These are phyloP conservation scores for Metschnikowia hibisci DNA, from an alignment of 805 yeast species.

Conservation along the genomic window DNA sequence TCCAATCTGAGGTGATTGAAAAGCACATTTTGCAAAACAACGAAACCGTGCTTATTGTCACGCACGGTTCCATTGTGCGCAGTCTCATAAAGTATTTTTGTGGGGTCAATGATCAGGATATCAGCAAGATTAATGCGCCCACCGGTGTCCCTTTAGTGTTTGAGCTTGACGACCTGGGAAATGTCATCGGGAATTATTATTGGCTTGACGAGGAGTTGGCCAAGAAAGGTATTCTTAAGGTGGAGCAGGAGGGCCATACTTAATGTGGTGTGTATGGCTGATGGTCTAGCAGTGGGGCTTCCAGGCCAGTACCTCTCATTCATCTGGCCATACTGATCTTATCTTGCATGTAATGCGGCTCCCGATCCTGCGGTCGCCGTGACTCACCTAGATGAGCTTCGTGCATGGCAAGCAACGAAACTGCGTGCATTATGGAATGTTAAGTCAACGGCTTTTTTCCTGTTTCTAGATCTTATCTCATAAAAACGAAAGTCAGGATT, in stretches of 20 bases:
- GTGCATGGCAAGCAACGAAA: too few relatives aligned
- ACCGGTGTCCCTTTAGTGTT: conserved; percentile 44
- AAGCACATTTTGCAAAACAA: conserved; percentile 21
- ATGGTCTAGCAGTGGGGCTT: too few relatives aligned
- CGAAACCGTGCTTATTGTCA: conserved; percentile 35
- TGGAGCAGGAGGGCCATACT: conserved; percentile 18
- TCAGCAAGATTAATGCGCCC: conserved; percentile 39
- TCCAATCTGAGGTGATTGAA: conserved; percentile 26
- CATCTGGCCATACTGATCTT: too few relatives aligned
- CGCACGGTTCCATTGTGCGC: conserved; percentile 43
- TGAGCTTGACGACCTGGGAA: conserved; percentile 32
- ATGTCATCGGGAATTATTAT: conserved; percentile 27
- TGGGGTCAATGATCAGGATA: conserved; percentile 34
- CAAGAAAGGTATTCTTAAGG: conserved; percentile 30
- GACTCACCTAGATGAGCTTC: too few relatives aligned
- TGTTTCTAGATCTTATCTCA: too few relatives aligned
- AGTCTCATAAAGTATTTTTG: conserved; percentile 37
- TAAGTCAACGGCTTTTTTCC: too few relatives aligned
- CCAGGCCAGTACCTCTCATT: too few relatives aligned
- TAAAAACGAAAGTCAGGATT: too few relatives aligned
- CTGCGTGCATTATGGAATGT: too few relatives aligned
- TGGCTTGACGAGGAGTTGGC: conserved; percentile 42
- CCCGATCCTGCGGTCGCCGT: too few relatives aligned
- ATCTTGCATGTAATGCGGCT: too few relatives aligned
- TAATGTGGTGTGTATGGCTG: not conserved